Base-by-base conservation (phyloP, 495 filamentous ascomycete species). In the Aspergillus bertholletiae region DNA sequence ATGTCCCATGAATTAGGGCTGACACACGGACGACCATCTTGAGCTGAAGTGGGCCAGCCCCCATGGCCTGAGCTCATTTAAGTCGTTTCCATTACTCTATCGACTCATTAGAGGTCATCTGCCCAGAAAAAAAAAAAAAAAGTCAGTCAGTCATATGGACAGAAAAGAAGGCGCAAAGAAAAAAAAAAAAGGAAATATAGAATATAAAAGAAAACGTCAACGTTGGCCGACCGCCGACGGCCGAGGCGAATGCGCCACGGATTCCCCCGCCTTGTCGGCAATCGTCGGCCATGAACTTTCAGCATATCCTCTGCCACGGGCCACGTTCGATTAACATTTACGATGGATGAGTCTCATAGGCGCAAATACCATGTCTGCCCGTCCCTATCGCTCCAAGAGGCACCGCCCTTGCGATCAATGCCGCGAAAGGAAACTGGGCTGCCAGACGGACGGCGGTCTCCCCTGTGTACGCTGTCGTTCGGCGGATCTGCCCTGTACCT, bases 371-470 rank as follows among this genome's bases (percentile, higher is more conserved):
- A 55, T 55, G 44, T 58, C 60, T 21, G 54, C 59, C 52, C 68
- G 70, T 32, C 70, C 68, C 15, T 73, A 73, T 54, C 66, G 68
- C 43, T 73, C 70, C 48, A 73, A 73, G 54, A 61, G 65, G 18
- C 64, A 73, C 41, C 64, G 68, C 24, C 70, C 70, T 7, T 73
- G 70, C 45, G 70, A 71, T 55, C 63, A 68, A 63, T 71, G 70
- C 58, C 68, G 70, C 12, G 58, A 63, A 24, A 60, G 69, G 32
- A 73, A 73, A 50, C 55, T 71, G 12, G 66, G 65, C n/a, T 73
- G 70, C 48, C 66, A 72, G 49, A 69, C 58, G 7, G 59, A 60
- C 8, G 50, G 44, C 44, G 64, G 63, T 30, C 45, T 60, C 13
- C 56, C 62, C n/a, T 72, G 69, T 52, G 57, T 64, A 23, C 62